Evolutionary conservation across 306 rosid genomes (phyloP), one percentile per base, ranked within the genome.

Genomic region (Dryas drummondii): DNA sequence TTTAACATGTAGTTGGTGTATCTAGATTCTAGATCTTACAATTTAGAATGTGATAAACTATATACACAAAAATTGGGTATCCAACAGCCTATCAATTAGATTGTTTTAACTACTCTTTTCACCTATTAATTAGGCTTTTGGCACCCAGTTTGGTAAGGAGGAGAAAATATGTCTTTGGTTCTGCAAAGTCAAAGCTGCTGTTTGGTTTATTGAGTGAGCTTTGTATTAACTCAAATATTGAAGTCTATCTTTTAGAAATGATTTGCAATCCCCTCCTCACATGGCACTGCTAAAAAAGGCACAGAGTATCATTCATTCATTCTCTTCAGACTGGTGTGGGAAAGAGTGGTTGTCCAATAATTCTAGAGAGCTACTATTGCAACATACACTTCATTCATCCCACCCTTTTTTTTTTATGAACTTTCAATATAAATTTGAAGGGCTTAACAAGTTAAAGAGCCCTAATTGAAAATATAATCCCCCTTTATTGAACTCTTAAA

Each of bases 171-270:
- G 55, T 13, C 55, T 26, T 60, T 27, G 65, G 41, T 22, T 60
- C 65, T 60, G 44, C 45, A 60, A 59, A 60, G 65, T 60, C 41
- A 13, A 60, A 60, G 65, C 4, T 22, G 65, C 41, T 60, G 45
- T 4, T 59, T 19, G 14, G 65, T 59, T 22, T 19, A 32, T 32
- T 32, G 37, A 32, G 37, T 32, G 37, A 32, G 37, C 37, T 2
- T 32, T 32, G 37, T 1, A 55, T 55, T 17, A 17, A 17, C 61
- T 56, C 26, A 56, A 56, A 56, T 6, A 6, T 50, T 12, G 7
- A 7, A 13, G 12, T 50, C 27, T 3, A 70, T 41, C 66, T 27
- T 32, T 27, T 32, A 61, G 45, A 51, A 52, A 51, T 27, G 47
- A 7, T 51, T 37, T 69, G 61, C 8, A 47, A 52, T 51, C 37